Percentiles rank a stretch among this genome's conserved stretches.
Evolutionary conservation across 1,139 yeast genomes (phyloP).

Genomic region (Yamadazyma diddensiae): DNA sequence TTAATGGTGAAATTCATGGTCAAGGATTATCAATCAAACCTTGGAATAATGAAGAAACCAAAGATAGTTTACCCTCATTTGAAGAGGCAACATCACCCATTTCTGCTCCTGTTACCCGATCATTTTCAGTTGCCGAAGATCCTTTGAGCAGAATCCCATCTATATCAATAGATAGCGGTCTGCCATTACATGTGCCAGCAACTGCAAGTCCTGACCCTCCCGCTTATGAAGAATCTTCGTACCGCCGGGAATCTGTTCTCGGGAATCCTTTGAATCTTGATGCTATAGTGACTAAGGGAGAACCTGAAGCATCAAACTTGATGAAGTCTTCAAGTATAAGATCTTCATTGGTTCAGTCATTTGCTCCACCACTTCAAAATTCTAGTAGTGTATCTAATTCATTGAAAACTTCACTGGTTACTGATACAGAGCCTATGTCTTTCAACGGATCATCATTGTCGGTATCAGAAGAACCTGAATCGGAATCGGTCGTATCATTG

Average conservation of each 20-base stretch:
- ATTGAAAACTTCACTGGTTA: conserved; percentile 3
- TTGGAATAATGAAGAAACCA: conserved; percentile 17
- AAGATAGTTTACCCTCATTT: conserved; percentile 50
- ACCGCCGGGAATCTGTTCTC: no score
- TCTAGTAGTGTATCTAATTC: conserved; percentile 10
- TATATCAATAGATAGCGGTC: conserved; percentile 20
- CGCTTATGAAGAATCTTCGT: conserved; percentile 2
- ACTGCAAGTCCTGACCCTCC: conserved; percentile 27
- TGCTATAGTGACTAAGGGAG: conserved; percentile 18
- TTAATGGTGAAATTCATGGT: conserved; percentile 14
- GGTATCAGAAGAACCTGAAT: not conserved
- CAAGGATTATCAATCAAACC: conserved; percentile 41
- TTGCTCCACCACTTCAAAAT: conserved; percentile 13
- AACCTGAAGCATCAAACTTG: conserved; percentile 6
- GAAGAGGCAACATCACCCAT: conserved; percentile 50
- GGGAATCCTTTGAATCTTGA: conserved; percentile 20
- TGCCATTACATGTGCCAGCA: conserved; percentile 16
- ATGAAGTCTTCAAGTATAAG: conserved; percentile 12
- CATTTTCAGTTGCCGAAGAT: conserved; percentile 34
- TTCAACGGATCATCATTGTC: not conserved
- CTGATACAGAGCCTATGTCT: not conserved
- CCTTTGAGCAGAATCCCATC: conserved; percentile 35
- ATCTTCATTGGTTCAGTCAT: conserved; percentile 15
- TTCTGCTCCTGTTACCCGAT: conserved; percentile 32
- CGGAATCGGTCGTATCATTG: conserved; percentile 4